These are phyloP conservation scores for Alnus glutinosa DNA, from an alignment of 306 rosid genomes.

Conservation along the genomic window DNA sequence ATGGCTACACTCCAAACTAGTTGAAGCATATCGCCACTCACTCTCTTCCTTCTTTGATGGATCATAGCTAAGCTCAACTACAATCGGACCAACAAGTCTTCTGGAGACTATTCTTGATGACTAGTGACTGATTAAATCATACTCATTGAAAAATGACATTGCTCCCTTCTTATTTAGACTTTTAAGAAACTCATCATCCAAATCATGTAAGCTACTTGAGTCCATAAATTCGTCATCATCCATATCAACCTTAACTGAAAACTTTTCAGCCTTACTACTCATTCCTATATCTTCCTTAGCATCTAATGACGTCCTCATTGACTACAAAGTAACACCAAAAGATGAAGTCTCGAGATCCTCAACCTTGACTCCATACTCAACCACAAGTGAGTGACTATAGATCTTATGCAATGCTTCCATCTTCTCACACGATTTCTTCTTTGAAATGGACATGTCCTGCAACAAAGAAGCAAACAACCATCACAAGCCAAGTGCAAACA, in stretches of 20 bases:
- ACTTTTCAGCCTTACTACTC: too few relatives aligned
- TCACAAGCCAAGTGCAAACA: too few relatives aligned
- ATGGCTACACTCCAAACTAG: slow-evolving; percentile 49
- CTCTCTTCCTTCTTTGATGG: slow-evolving; percentile 80
- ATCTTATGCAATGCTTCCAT: too few relatives aligned
- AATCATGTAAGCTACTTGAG: slow-evolving; percentile 29
- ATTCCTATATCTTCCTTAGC: slow-evolving; percentile 49
- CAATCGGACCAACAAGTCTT: slow-evolving; percentile 57
- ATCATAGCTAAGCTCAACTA: slow-evolving; percentile 71
- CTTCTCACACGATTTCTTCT: too few relatives aligned
- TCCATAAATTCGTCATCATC: slow-evolving; percentile 37
- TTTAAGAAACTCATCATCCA: slow-evolving; percentile 38
- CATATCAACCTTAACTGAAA: not conserved
- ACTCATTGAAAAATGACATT: slow-evolving; percentile 48
- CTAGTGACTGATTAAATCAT: slow-evolving; percentile 88
- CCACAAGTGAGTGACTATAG: too few relatives aligned
- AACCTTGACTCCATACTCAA: too few relatives aligned
- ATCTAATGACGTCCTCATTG: slow-evolving; percentile 43
- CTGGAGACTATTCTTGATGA: slow-evolving; percentile 56
- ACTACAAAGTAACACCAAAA: too few relatives aligned
- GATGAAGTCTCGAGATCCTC: too few relatives aligned
- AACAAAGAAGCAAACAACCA: too few relatives aligned
- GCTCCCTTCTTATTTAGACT: slow-evolving; percentile 57
- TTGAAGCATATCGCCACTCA: slow-evolving; percentile 71
- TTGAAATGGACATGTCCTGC: too few relatives aligned